These are phyloP conservation scores for Penstemon eatonii DNA, from an alignment of 257 asterid genomes.

Conservation along the genomic window DNA sequence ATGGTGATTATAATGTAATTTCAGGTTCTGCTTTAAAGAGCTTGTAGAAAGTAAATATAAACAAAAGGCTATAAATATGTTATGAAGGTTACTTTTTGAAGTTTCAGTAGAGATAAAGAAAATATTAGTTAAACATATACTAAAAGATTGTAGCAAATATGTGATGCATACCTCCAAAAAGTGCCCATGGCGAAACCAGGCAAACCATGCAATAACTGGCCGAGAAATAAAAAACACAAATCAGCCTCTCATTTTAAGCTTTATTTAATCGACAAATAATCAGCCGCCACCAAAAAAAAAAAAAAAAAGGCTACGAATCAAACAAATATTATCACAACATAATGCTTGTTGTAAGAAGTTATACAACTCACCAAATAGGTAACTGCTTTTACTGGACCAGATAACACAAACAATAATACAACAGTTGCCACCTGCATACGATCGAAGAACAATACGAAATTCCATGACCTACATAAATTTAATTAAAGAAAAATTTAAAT, in stretches of 20 bases:
- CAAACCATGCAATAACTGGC: slow-evolving; percentile 85
- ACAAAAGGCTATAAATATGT: background rate
- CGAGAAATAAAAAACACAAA: slow-evolving; percentile 9
- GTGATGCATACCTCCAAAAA: slow-evolving; percentile 75
- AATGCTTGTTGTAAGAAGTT: slow-evolving; percentile 7
- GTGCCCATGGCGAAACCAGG: slow-evolving; percentile 90
- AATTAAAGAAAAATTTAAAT: background rate
- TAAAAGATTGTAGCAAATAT: slow-evolving; percentile 1
- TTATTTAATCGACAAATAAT: background rate
- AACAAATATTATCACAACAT: background rate
- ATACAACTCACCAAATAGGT: slow-evolving; percentile 76
- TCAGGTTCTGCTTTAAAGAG: background rate
- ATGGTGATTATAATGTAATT: background rate
- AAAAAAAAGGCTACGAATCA: background rate
- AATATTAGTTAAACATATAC: slow-evolving; percentile 13
- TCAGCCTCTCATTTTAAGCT: slow-evolving; percentile 25
- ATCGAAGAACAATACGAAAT: slow-evolving; percentile 23
- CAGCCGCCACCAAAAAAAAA: background rate
- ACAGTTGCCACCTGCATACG: slow-evolving; percentile 74
- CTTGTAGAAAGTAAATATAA: background rate
- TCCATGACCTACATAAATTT: slow-evolving; percentile 4
- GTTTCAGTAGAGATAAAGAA: background rate
- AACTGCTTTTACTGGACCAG: slow-evolving; percentile 94
- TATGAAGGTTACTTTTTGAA: background rate
- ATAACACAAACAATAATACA: slow-evolving; percentile 74